Base-by-base conservation (phyloP, 495 filamentous ascomycete species). In the Parathielavia hyrcaniae region DNA sequence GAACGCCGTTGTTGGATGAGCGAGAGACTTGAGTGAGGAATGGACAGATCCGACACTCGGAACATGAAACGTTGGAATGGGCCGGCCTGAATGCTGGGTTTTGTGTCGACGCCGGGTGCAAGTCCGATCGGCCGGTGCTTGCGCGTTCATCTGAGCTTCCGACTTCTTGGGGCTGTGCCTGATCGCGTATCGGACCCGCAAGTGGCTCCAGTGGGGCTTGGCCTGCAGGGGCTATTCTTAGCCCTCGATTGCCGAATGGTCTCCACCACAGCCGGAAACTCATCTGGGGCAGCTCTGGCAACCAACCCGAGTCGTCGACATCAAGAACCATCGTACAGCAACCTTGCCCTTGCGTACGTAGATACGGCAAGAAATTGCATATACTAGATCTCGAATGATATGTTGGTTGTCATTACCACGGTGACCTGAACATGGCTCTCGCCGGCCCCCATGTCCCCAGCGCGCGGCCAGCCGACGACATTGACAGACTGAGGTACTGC, bases 391-490 rank as follows among this genome's bases (percentile, higher is more conserved):
- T 50, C 11, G 48, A 40, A 17, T 5, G 8, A 7, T 22, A 8
- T 10, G 1, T 12, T 36, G 1, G 20, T n/a, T 12, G 9, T 13
- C 43, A 45, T 30, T 11, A 20, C 20, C 13, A 19, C 14, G 34
- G 22, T 16, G n/a, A 43, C 34, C 14, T n/a, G 11, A 58, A 17
- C 19, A 68, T 68, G 66, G 30, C 58, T 1, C 55, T 62, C 5
- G 59, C 57, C 16, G 50, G 58, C 22, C 61, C 70, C 23, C 66
- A 68, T 50, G 53, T 71, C 32, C 71, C 69, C 53, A 61, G 71
- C 26, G 71, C 71, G 12, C 62, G 69, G 5, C 69, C 71, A 9
- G 70, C 71, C 11, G 63, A 69, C 57, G 55, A 67, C 53, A 66
- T 71, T 22, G 53, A 64, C 14, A 55, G 61, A 1, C 62, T 73